Base-by-base conservation (phyloP, 352 stramenopile genomes). In the Aphanomyces astaci region DNA sequence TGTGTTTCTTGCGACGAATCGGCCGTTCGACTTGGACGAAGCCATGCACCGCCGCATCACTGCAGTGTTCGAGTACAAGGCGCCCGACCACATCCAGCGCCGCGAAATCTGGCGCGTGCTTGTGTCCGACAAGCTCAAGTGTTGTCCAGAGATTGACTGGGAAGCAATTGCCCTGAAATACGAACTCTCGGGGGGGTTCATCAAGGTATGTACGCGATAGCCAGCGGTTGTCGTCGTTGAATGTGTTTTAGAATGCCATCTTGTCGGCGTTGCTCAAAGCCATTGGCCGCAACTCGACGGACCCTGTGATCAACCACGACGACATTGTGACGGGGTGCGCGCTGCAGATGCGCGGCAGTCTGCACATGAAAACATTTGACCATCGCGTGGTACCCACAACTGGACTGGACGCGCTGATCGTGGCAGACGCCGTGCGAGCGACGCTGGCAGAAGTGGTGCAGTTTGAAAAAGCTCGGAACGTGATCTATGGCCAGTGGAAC, bases 1-100 rank as follows among this genome's bases (percentile, higher is more conserved):
- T 66, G 86, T 95, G 57, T 95, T 96, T 57, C 69, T 96, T 22
- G 88, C 88, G 10, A 96, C 88, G 0, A 96, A 96, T 63, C 85
- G 88, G 11, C 86, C 86, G 64, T 92, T 92, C 39, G 88, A 96
- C 51, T 59, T 96, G 62, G 88, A 96, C 66, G 88, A 95, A 71
- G 86, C 88, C 51, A 94, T 96, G 88, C 88, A 96, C 65, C 88
- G 88, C 27, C 86, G 88, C 57, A 96, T 96, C 74, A 94, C 85
- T 9, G 82, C 84, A 4, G 86, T 95, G 31, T 91, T 96, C 22
- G 86, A 96, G 69, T 96, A 92, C 73, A 89, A 89, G 71, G 80
- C 81, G 33, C 88, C 88, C 0, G 85, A 92, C 52, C 82, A 93
- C 64, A 85, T 90, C 53, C 84, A 94, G 71, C 77, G 88, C 11